phyloP scores from a whole-genome alignment of 1,139 yeast species.

The Suhomyces guaymorum region DNA sequence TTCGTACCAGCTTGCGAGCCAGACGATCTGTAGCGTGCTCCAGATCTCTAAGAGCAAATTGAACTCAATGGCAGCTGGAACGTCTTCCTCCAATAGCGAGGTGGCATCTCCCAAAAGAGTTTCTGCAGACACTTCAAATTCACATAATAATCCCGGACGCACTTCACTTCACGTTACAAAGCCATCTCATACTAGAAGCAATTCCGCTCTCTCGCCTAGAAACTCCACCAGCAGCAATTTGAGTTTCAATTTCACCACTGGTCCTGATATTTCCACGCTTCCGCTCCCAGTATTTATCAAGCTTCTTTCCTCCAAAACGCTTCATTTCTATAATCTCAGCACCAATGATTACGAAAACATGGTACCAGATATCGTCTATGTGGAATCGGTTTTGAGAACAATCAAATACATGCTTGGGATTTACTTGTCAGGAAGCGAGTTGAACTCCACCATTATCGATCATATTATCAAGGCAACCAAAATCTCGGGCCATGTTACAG shows the following conservation, averaged over 20 bases:
- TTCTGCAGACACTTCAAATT: slow-evolving; percentile 21
- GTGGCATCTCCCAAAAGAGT: slow-evolving; percentile 18
- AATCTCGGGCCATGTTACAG: slow-evolving; percentile 26
- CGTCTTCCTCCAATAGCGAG: slow-evolving; percentile 13
- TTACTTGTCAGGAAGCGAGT: slow-evolving; percentile 49
- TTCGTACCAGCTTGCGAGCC: slow-evolving; percentile 60
- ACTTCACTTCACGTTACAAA: slow-evolving; percentile 4
- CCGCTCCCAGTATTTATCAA: slow-evolving; percentile 54
- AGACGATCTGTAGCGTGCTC: slow-evolving; percentile 19
- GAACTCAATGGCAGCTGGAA: slow-evolving; percentile 20
- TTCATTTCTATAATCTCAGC: slow-evolving; percentile 61
- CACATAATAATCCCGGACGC: slow-evolving; percentile 4
- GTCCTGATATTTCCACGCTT: slow-evolving; percentile 29
- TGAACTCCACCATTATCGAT: slow-evolving; percentile 9
- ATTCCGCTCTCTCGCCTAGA: slow-evolving; percentile 31
- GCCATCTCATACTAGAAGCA: slow-evolving; percentile 2
- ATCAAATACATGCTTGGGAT: slow-evolving; percentile 61
- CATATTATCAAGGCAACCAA: slow-evolving; percentile 20
- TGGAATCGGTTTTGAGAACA: slow-evolving; percentile 68
- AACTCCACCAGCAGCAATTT: slow-evolving; percentile 29
- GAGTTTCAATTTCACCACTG: slow-evolving; percentile 22
- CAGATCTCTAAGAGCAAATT: slow-evolving; percentile 30
- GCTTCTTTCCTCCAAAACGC: slow-evolving; percentile 42
- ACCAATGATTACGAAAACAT: slow-evolving; percentile 65
- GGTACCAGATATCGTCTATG: slow-evolving; percentile 80